Evolutionary conservation across 345 rosid genomes (phyloP), one percentile per base, ranked within the genome.

Genomic region (Firmiana major): DNA sequence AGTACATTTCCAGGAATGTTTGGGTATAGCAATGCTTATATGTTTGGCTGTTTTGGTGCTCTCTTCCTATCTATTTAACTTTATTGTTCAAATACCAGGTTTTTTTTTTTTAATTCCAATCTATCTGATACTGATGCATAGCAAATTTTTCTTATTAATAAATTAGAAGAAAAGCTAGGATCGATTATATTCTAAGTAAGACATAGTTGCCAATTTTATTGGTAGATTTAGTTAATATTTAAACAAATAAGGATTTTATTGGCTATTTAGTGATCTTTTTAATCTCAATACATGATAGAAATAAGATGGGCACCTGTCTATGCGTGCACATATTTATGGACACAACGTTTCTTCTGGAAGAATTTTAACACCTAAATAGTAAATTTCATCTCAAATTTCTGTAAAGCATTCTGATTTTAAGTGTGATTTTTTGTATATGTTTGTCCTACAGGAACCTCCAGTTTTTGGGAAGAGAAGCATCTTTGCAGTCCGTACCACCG

Each of bases 401-500:
- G 34, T 66, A 40, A 40, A 38, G 34, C 71, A 42, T 7, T 64
- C 51, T 21, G 51, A 11, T 66, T 64, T 66, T 10, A 38, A 54
- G 38, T 4, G 7, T 38, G n/a, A 24, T 9, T 71, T 68, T 40
- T 67, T 24, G 1, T 74, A 51, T 69, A 57, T 73, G 31, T 78
- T 71, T 76, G 38, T 75, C 75, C 24, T 53, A 54, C 92, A 96
- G 99, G 99, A 90, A 76, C 98, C 98, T 78, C 99, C 99, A 40
- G 93, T 95, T 70, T 93, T 93, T 63, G 97, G 99, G 81, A 93
- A 95, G 91, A 85, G 83, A 75, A 93, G 91, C 70, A 79, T 93
- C 73, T 95, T 92, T 79, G 78, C 87, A 40, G 89, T 86, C 63
- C 94, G 92, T 63, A 82, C 92, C 76, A 82, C 87, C 17, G 99